phyloP scores from a whole-genome alignment of 345 rosid species.

The Xanthoceras sorbifolium region DNA sequence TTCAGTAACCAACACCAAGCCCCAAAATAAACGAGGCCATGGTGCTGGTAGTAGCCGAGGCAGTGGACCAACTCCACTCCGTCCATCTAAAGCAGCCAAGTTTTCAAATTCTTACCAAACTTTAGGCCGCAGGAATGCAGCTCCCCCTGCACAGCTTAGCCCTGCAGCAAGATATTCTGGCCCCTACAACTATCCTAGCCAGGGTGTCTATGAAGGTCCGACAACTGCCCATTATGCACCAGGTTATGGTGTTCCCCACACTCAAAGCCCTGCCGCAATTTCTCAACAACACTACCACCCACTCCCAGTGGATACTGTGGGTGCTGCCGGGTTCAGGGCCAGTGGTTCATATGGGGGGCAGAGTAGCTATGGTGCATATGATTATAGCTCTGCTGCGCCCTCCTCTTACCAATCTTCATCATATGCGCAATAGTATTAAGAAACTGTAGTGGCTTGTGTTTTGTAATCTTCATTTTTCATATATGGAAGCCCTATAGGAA shows the following conservation, averaged over 20 bases:
- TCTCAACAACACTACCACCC: constrained; percentile 44
- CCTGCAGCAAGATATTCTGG: constrained; percentile 47
- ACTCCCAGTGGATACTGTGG: constrained; percentile 28
- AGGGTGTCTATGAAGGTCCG: constrained; percentile 41
- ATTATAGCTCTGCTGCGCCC: constrained; percentile 36
- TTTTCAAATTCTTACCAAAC: constrained; percentile 41
- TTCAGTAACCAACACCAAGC: constrained; percentile 37
- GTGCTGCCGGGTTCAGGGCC: constrained; percentile 28
- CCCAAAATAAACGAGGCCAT: constrained; percentile 44
- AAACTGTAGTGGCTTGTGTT: neutral
- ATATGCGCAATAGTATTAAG: constrained; percentile 19
- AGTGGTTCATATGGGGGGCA: constrained; percentile 36
- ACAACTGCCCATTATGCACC: constrained; percentile 31
- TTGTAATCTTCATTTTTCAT: neutral
- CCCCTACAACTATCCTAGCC: constrained; percentile 42
- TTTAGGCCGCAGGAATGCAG: constrained; percentile 37
- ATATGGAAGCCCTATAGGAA: neutral
- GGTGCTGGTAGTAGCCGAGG: constrained; percentile 32
- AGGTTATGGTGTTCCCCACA: constrained; percentile 34
- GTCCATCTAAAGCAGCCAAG: constrained; percentile 49
- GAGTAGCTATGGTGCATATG: constrained; percentile 36
- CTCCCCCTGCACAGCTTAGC: constrained; percentile 41
- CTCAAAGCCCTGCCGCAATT: constrained; percentile 38
- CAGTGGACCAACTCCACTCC: constrained; percentile 38
- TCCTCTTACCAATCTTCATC: constrained; percentile 40